Evolutionary conservation across 257 asterid species (phyloP), one percentile per base, ranked within the genome.

Genomic region (Jasminum sambac): DNA sequence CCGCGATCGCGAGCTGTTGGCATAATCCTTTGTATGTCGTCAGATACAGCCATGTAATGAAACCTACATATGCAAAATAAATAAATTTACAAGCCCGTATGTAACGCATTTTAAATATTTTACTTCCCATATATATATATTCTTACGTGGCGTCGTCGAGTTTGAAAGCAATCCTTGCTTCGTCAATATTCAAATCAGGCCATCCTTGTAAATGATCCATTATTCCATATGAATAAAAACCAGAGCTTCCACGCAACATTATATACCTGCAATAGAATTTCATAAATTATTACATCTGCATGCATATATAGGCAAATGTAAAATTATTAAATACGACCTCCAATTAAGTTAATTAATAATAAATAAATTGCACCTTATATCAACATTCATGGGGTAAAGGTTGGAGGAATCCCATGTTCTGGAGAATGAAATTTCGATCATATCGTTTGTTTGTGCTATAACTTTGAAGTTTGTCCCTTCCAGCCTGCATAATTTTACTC

Each of bases 31-130:
- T 91, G 96, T 38, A 42, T 80, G 48, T 84, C 76, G 34, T 89
- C 97, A 0, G 97, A 82, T 66, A 89, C 66, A 12, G 85, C 96
- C 96, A 89, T 89, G 78, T 87, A 85, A 70, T 68, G 66, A 68
- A 89, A 89, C 84, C 97, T 90, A 78, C 40, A 2, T n/a, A 41
- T 1, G 58, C 59, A 65, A 66, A 5, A n/a, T 11, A 55, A 7
- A 46, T 63, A 71, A 0, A n/a, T 16, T 9, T 4, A 14, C 17
- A 48, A 61, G 8, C 16, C 38, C 8, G n/a, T 11, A 52, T 21
- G 34, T 52, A 52, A 21, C 3, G 34, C 34, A 21, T 10, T 55
- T 19, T 2, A 55, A 55, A 55, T 13, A 19, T 21, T 6, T 14
- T 21, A 21, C 10, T 55, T 55, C 25, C n/a, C 58, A 6, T 8